phyloP scores from a whole-genome alignment of 2,329 filamentous ascomycete species.

The Seiridium cupressi region DNA sequence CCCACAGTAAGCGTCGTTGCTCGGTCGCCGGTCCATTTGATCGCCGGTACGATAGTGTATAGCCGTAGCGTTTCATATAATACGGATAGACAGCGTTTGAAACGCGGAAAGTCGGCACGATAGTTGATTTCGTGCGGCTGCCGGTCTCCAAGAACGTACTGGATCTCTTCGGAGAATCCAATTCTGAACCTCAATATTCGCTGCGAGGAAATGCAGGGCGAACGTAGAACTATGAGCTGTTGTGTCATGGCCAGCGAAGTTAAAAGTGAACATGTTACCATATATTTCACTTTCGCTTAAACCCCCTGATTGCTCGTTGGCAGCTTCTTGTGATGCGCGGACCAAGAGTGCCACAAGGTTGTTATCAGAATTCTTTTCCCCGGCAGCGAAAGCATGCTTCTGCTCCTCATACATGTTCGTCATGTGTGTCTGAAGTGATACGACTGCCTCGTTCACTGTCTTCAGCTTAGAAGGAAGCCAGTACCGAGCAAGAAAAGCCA shows the following conservation, averaged over 20 bases:
- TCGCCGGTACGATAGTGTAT: neutral
- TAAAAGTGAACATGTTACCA: conserved; percentile 27
- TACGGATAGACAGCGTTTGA: conserved; percentile 20
- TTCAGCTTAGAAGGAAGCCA: conserved; percentile 19
- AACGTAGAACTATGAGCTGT: conserved; percentile 21
- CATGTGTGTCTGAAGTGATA: conserved; percentile 27
- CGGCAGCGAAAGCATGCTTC: conserved; percentile 20
- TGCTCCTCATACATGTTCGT: conserved; percentile 26
- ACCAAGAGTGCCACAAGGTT: conserved; percentile 10
- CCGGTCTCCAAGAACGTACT: conserved; percentile 6
- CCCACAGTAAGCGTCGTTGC: neutral
- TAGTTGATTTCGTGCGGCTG: conserved; percentile 4
- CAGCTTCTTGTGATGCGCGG: conserved; percentile 11
- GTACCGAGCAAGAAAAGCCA: conserved; percentile 7
- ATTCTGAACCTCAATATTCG: conserved; percentile 16
- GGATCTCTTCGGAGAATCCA: conserved; percentile 15
- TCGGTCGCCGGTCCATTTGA: conserved; percentile 1
- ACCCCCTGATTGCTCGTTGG: conserved; percentile 12
- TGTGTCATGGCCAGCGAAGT: conserved; percentile 28
- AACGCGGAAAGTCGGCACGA: conserved; percentile 14
- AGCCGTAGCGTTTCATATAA: conserved; percentile 13
- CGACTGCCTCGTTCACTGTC: conserved; percentile 18
- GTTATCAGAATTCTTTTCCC: conserved; percentile 6
- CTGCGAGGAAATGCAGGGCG: conserved; percentile 17
- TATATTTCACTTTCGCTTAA: conserved; percentile 11